These are phyloP conservation scores for Venturia nashicola DNA, from an alignment of 2,329 filamentous ascomycete species.

Conservation along the genomic window DNA sequence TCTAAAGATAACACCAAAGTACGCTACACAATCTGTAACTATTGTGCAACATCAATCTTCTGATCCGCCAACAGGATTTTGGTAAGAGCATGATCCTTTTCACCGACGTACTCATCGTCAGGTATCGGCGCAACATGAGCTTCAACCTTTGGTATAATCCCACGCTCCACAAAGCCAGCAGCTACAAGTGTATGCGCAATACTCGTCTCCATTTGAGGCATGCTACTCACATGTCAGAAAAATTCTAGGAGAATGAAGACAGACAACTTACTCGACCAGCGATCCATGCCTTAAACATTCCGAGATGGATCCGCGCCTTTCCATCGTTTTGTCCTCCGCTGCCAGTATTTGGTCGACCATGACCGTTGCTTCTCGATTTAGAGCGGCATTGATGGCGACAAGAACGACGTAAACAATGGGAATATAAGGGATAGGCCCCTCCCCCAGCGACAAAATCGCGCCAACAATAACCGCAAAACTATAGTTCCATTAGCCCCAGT, in stretches of 20 bases:
- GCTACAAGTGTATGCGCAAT: neutral
- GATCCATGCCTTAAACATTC: neutral
- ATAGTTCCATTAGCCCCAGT: neutral
- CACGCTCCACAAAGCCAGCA: neutral
- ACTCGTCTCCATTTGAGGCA: neutral
- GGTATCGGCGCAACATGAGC: neutral
- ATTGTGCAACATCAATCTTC: neutral
- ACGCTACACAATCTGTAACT: neutral
- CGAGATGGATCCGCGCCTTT: neutral
- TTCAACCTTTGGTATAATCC: neutral
- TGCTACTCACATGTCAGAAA: neutral
- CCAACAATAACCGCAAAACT: neutral
- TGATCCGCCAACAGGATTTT: neutral
- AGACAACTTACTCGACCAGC: neutral
- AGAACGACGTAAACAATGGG: neutral
- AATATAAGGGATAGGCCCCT: neutral
- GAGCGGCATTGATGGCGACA: neutral
- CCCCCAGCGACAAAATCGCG: neutral
- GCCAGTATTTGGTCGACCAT: neutral
- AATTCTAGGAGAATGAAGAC: too few relatives aligned
- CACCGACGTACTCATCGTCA: neutral
- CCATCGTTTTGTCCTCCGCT: neutral
- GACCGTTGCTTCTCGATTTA: neutral
- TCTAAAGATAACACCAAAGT: too few relatives aligned
- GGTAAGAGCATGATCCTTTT: neutral